Evolutionary conservation across 768 basidiomycete genomes (phyloP).

Genomic region (Suillus tomentosus): DNA sequence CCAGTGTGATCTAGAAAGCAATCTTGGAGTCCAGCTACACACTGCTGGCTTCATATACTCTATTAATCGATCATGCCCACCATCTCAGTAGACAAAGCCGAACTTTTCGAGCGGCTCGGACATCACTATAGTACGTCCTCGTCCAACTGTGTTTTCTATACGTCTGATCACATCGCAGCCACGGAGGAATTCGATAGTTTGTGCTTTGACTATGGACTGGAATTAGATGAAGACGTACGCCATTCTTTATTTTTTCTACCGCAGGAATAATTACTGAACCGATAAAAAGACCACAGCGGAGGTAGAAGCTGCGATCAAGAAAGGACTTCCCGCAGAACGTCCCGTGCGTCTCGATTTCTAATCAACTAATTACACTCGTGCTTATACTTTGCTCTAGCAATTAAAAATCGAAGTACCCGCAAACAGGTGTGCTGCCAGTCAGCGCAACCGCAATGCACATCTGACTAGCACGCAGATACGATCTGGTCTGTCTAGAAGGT

Average conservation of each 20-base stretch:
- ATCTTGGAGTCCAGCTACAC: background rate
- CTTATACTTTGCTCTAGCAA: constrained; percentile 56
- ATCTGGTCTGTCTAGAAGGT: constrained; percentile 96
- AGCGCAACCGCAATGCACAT: constrained; percentile 11
- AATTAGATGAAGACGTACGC: constrained; percentile 96
- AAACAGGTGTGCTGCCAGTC: constrained; percentile 64
- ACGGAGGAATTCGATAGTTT: constrained; percentile 93
- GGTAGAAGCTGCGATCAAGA: constrained; percentile 78
- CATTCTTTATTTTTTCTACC: background rate
- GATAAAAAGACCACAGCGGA: constrained; percentile 80
- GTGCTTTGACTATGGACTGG: constrained; percentile 96
- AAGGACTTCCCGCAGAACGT: constrained; percentile 82
- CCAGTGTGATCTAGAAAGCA: constrained; percentile 1
- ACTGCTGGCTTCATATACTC: background rate
- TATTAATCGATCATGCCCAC: constrained; percentile 72
- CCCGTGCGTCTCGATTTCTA: constrained; percentile 49
- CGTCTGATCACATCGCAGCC: constrained; percentile 50
- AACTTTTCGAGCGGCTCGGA: constrained; percentile 87
- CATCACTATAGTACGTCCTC: constrained; percentile 68
- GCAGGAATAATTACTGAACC: constrained; percentile 9
- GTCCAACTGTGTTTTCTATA: background rate
- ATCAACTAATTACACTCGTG: too few species aligned
- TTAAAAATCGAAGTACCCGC: constrained; percentile 98
- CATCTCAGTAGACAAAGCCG: constrained; percentile 91
- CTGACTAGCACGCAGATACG: constrained; percentile 64